Conservation (phyloP, 1,284 basidiomycete genomes). For the Sporisorium sorghi region DNA sequence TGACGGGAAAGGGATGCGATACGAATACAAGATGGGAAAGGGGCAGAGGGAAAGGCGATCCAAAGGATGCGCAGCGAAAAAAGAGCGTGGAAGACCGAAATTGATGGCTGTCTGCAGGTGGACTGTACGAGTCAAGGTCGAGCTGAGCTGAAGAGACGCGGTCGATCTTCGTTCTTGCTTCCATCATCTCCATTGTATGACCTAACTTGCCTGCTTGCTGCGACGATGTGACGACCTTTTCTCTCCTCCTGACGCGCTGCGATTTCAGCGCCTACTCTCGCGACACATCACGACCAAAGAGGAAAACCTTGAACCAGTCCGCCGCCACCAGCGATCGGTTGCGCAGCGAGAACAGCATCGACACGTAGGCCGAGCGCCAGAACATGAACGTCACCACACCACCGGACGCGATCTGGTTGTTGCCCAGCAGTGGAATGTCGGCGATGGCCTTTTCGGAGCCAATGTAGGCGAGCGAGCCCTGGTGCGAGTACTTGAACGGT, state of each 20-base stretch:
- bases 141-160: not conserved
- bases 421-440: slow-evolving; percentile 65
- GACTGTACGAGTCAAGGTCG: too few species aligned
- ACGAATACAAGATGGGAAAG: slow-evolving; percentile 14
- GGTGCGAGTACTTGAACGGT: slow-evolving; percentile 77
- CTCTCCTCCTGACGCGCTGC: not conserved
- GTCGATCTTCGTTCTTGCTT: not conserved
- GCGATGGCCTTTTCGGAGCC: slow-evolving; percentile 76
- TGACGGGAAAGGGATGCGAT: slow-evolving; percentile 13
- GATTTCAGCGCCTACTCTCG: slow-evolving; percentile 35
- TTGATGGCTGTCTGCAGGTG: too few species aligned
- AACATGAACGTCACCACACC: slow-evolving; percentile 77
- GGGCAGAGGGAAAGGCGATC: not conserved
- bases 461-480: slow-evolving; percentile 82
- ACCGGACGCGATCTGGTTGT: too few species aligned
- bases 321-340: slow-evolving; percentile 73
- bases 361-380: slow-evolving; percentile 84
- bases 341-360: slow-evolving; percentile 78
- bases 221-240: too few species aligned
- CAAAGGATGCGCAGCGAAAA: not conserved
- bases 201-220: not conserved
- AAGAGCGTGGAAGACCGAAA: not conserved
- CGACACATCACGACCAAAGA: slow-evolving; percentile 81
- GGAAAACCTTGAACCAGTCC: slow-evolving; percentile 71
- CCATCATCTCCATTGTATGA: not conserved